phyloP scores from a whole-genome alignment of 805 yeast genomes.

The Nakazawaea ambrosiae region DNA sequence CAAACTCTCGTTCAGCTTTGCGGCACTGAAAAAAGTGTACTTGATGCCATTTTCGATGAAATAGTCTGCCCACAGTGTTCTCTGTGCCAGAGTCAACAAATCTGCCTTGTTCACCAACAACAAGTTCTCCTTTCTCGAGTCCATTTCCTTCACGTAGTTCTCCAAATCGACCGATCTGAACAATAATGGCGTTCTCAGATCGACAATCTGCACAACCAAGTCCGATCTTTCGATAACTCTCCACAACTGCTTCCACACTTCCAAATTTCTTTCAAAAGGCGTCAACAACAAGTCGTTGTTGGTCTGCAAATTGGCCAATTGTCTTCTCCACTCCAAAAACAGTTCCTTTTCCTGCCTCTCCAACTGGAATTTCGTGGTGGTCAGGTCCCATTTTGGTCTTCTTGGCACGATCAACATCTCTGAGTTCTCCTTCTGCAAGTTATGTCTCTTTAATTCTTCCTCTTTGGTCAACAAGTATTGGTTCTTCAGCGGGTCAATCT shows the following conservation, averaged over 20 bases:
- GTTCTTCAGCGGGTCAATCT: conserved; percentile 50
- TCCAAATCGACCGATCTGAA: conserved; percentile 85
- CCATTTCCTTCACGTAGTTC: conserved; percentile 69
- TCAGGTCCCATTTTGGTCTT: conserved; percentile 79
- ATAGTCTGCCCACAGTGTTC: conserved; percentile 82
- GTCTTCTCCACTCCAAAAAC: conserved; percentile 91
- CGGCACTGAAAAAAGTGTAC: conserved; percentile 91
- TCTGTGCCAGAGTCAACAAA: conserved; percentile 67
- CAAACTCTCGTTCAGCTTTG: conserved; percentile 67
- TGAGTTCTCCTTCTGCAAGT: conserved; percentile 61
- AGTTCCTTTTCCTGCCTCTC: conserved; percentile 87
- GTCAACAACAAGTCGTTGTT: conserved; percentile 80
- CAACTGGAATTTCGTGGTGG: conserved; percentile 66
- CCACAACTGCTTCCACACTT: conserved; percentile 98
- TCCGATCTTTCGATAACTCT: conserved; percentile 95
- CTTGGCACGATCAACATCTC: conserved; percentile 78
- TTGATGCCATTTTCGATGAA: conserved; percentile 63
- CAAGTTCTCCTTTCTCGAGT: conserved; percentile 70
- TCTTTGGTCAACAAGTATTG: conserved; percentile 60
- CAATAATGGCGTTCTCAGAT: conserved; percentile 88
- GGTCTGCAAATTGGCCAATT: conserved; percentile 79
- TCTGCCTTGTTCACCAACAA: conserved; percentile 92
- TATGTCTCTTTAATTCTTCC: conserved; percentile 54
- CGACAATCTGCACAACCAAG: conserved; percentile 92
- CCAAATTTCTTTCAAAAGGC: conserved; percentile 94